Base-by-base conservation (phyloP, 306 rosid species). In the Sesbania bispinosa region DNA sequence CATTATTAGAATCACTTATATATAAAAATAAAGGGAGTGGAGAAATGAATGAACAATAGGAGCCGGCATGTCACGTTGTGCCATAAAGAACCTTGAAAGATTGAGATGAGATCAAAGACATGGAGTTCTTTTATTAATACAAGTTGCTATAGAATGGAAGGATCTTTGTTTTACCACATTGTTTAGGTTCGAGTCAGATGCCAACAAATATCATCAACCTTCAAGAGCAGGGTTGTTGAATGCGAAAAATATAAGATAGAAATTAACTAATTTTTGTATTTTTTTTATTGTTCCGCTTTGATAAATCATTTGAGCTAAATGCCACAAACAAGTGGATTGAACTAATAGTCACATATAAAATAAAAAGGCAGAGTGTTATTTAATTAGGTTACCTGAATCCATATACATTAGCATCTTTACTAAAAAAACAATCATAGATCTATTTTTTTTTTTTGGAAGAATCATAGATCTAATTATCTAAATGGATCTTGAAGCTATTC, bases 31-130 rank as follows among this genome's bases (percentile, higher is more conserved):
- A 33, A 15, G 30, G 42, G 41, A 55, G 7, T 7, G 6, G 18
- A 9, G 26, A 21, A 68, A 53, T 52, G 6, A 55, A 55, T 41
- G 19, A 39, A 53, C 8, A 5, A 39, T 7, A 69, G 4, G 48
- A 38, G 18, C 15, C 21, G 32, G 13, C 67, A 60, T 35, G 50
- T 62, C 68, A 62, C 35, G 51, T 62, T 38, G 51, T 21, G 21
- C 42, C 62, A 51, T 18, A 35, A 20, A 51, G 51, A 51, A 68
- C 15, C 51, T 50, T 35, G 62, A 13, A n/a, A n/a, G n/a, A n/a
- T n/a, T n/a, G n/a, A 33, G 74, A 51, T 20, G 27, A 52, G 15
- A 53, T 53, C 62, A 62, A 14, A 48, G 39, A 63, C 23, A 74
- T 26, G 2, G 16, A 13, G 10, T 30, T 14, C 20, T 52, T 10